Evolutionary conservation across 2,329 filamentous ascomycete genomes (phyloP).

Genomic region (Thielaviopsis punctulata): DNA sequence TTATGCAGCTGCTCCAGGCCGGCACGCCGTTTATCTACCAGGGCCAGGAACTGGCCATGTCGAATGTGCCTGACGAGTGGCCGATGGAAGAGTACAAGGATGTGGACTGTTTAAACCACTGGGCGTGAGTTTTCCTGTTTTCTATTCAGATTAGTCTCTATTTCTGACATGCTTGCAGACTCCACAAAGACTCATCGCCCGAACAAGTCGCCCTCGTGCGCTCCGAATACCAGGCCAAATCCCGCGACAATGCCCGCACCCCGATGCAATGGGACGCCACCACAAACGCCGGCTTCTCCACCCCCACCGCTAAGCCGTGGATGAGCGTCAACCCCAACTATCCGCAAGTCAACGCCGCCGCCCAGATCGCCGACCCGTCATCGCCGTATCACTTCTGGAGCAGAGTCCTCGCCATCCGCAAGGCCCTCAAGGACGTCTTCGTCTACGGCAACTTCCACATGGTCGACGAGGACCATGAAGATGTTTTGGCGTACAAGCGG

Average conservation of each 20-base stretch:
- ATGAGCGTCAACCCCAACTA: slow-evolving; percentile 53
- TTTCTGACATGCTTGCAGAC: slow-evolving; percentile 14
- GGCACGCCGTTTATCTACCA: slow-evolving; percentile 54
- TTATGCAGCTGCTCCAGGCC: slow-evolving; percentile 37
- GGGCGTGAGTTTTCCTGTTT: slow-evolving; percentile 21
- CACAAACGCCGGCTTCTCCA: slow-evolving; percentile 47
- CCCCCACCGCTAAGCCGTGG: slow-evolving; percentile 45
- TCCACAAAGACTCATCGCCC: slow-evolving; percentile 22
- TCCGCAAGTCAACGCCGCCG: slow-evolving; percentile 41
- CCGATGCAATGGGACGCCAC: slow-evolving; percentile 55
- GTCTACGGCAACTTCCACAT: slow-evolving; percentile 39
- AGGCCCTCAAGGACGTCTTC: slow-evolving; percentile 42
- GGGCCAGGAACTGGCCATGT: slow-evolving; percentile 52
- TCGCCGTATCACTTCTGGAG: slow-evolving; percentile 47
- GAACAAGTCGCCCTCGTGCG: slow-evolving; percentile 22
- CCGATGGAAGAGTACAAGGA: slow-evolving; percentile 51
- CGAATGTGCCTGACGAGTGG: slow-evolving; percentile 44
- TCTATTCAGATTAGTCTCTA: not conserved
- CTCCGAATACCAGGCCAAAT: slow-evolving; percentile 37
- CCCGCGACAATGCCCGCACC: slow-evolving; percentile 51
- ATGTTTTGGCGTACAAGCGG: slow-evolving; percentile 24
- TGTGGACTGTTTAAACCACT: slow-evolving; percentile 39
- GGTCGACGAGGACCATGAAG: slow-evolving; percentile 18
- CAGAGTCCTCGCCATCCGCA: slow-evolving; percentile 39
- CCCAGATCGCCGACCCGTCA: slow-evolving; percentile 28